Conservation (phyloP, 192 early-diverging fungal genomes). For the Mortierella antarctica region DNA sequence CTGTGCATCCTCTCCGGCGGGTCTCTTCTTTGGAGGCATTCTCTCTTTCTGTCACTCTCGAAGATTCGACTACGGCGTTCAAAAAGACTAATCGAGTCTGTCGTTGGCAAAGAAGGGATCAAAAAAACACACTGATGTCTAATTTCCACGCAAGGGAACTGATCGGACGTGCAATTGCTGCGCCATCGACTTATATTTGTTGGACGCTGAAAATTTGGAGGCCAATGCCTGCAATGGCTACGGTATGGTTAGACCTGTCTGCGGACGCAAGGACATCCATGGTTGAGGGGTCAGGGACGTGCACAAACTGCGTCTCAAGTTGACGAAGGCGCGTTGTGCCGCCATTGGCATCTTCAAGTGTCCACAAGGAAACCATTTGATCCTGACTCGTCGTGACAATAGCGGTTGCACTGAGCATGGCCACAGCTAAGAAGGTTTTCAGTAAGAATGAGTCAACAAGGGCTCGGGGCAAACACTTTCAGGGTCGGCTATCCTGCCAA, state of each 20-base stretch:
- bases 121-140: no score
- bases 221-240: constrained; percentile 69
- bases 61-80: neutral
- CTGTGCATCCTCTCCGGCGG: constrained; percentile 28
- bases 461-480: neutral
- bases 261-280: constrained; percentile 53
- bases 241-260: constrained; percentile 16
- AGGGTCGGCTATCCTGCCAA: neutral
- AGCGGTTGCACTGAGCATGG: constrained; percentile 40
- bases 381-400: constrained; percentile 72
- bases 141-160: no score
- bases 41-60: constrained; percentile 1
- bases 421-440: constrained; percentile 45
- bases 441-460: neutral
- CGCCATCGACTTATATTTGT: neutral
- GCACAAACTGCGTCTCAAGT: constrained; percentile 59
- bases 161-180: neutral
- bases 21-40: constrained; percentile 57
- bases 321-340: constrained; percentile 14
- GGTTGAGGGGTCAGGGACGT: constrained; percentile 75
- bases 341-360: constrained; percentile 21
- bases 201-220: constrained; percentile 60
- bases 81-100: no score
- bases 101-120: no score
- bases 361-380: constrained; percentile 75